phyloP scores from a whole-genome alignment of 129 eudicot species.

The Tagetes erecta region DNA sequence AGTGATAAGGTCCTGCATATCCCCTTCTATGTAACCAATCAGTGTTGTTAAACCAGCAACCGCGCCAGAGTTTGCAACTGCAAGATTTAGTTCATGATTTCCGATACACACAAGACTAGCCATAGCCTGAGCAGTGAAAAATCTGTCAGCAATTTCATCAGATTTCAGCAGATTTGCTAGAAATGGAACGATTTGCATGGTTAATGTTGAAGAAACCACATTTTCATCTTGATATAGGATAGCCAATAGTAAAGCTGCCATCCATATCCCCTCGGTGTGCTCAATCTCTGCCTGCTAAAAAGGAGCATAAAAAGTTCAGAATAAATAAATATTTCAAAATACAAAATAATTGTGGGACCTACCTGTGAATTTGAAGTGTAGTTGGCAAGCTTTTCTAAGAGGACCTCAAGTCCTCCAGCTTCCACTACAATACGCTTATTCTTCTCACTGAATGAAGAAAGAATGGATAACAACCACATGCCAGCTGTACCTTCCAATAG shows the following conservation, averaged over 20 bases:
- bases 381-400: slow-evolving; percentile 59
- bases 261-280: slow-evolving; percentile 77
- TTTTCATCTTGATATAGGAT: slow-evolving; percentile 63
- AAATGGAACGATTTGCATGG: slow-evolving; percentile 54
- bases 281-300: slow-evolving; percentile 60
- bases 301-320: not conserved
- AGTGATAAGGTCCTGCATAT: slow-evolving; percentile 60
- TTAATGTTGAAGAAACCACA: slow-evolving; percentile 53
- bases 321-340: not conserved
- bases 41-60: slow-evolving; percentile 54
- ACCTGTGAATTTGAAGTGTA: slow-evolving; percentile 57
- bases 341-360: slow-evolving; percentile 21
- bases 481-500: slow-evolving; percentile 68
- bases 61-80: slow-evolving; percentile 75
- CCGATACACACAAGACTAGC: slow-evolving; percentile 63
- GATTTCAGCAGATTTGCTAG: slow-evolving; percentile 59
- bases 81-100: slow-evolving; percentile 49
- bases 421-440: slow-evolving; percentile 55
- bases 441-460: slow-evolving; percentile 51
- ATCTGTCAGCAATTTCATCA: slow-evolving; percentile 63
- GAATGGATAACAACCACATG: slow-evolving; percentile 64
- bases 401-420: slow-evolving; percentile 74
- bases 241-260: slow-evolving; percentile 59
- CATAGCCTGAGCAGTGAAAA: slow-evolving; percentile 76
- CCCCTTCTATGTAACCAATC: slow-evolving; percentile 64